A percentile compares a stretch with the other conserved stretches of the same genome.
Evolutionary conservation across 2,329 filamentous ascomycete genomes (phyloP).

Genomic region (Botrytis medusae): DNA sequence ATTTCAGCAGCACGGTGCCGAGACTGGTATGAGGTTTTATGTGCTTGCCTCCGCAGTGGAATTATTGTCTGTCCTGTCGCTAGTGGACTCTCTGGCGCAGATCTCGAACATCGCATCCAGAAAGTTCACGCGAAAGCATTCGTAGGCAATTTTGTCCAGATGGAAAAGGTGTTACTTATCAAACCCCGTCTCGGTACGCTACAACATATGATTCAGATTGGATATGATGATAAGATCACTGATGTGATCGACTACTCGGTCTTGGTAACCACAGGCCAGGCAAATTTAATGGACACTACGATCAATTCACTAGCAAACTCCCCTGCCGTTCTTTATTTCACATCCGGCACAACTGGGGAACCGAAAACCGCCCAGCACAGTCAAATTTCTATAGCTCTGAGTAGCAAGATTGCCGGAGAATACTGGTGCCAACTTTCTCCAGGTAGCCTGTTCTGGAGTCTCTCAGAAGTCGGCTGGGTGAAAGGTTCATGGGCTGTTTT

Average conservation of each 20-base stretch:
- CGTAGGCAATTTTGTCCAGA: not conserved
- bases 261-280: not conserved
- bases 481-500: not conserved
- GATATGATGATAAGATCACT: not conserved
- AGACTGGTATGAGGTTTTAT: not conserved
- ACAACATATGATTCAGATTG: not conserved
- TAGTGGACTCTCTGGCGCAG: not conserved
- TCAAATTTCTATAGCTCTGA: not conserved
- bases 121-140: not conserved
- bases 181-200: not conserved
- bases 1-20: not conserved
- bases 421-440: not conserved
- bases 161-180: not conserved
- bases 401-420: not conserved
- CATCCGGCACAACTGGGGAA: slow-evolving; percentile 37
- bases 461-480: not conserved
- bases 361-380: slow-evolving; percentile 25
- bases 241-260: not conserved
- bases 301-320: not conserved
- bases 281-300: not conserved
- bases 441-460: not conserved
- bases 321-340: slow-evolving; percentile 31
- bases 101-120: not conserved
- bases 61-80: not conserved
- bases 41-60: not conserved